Evolutionary conservation across 2,329 filamentous ascomycete species (phyloP), one percentile per base, ranked within the genome.

Genomic region (Colletotrichum limetticola): DNA sequence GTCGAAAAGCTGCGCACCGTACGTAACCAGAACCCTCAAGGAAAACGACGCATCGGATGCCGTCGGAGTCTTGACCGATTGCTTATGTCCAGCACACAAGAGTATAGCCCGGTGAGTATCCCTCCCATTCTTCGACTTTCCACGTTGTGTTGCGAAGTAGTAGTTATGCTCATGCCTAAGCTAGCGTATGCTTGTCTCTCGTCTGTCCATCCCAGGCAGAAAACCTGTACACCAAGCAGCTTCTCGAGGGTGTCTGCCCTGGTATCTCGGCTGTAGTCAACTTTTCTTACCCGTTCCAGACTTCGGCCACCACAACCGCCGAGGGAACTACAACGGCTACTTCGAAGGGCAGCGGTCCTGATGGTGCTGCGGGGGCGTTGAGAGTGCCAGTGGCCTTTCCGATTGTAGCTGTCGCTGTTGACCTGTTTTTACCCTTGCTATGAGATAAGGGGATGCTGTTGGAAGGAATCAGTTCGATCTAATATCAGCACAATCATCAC

Each of bases 171-270:
- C 16, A 49, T 22, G 42, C 42, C 42, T 16, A 7, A 42, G 3
- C 5, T 22, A 61, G 63, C 28, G 14, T 56, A 16, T 71, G 68
- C 30, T 26, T 71, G 12, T 6, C 8, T 2, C 56, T 49, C 4
- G 46, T 71, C 9, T 71, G 63, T 19, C 63, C 56, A 2, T 55
- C 32, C 4, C 32, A 71, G 19, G 68, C 52, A 30, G 68, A 56
- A 22, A 26, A 26, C 12, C 22, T 68, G 12, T 68, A 67, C 56
- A 71, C 56, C 2, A 49, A 35, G 14, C 63, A 71, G 26, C 56
- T 71, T 19, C 68, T 71, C 14, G 62, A 68, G 42, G 68, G 68
- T 9, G 63, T 67, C 58, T 61, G 46, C 26, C 55, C 63, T 3
- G 58, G 56, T 4, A 35, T 68, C 7, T 61, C 32, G 3, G 56